phyloP scores from a whole-genome alignment of 257 asterid genomes.

The Ocimum tenuiflorum region DNA sequence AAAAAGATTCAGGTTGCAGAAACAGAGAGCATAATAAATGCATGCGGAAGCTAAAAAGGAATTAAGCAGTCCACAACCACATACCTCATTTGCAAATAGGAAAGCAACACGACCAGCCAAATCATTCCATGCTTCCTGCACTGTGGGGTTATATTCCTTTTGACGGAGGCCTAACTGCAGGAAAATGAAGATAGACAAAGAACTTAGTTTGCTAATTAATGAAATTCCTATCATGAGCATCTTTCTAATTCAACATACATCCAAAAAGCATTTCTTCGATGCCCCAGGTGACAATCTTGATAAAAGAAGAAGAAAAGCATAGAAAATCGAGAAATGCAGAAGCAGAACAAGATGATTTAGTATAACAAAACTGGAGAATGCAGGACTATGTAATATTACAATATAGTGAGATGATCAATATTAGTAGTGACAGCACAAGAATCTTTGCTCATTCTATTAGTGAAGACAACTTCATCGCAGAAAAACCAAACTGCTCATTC shows the following conservation, averaged over 20 bases:
- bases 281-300: not conserved
- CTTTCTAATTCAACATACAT: not conserved
- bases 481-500: not conserved
- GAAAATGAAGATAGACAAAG: constrained; percentile 6
- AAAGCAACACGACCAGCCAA: constrained; percentile 55
- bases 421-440: not conserved
- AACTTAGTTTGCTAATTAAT: not conserved
- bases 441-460: not conserved
- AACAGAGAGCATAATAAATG: not conserved
- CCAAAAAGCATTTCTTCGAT: not conserved
- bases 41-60: not conserved
- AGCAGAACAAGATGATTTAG: not conserved
- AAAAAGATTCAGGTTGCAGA: not conserved
- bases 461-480: not conserved
- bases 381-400: not conserved
- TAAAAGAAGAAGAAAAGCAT: not conserved
- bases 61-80: constrained; percentile 11
- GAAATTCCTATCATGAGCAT: not conserved
- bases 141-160: constrained; percentile 54
- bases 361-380: not conserved
- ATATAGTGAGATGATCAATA: not conserved
- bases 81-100: constrained; percentile 75
- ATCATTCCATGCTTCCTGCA: constrained; percentile 69
- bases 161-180: constrained; percentile 68
- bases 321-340: not conserved